Percentiles rank a stretch among this genome's conserved stretches.
These are phyloP conservation scores for Trichoderma virens DNA, from an alignment of 495 filamentous ascomycete species.

Conservation along the genomic window DNA sequence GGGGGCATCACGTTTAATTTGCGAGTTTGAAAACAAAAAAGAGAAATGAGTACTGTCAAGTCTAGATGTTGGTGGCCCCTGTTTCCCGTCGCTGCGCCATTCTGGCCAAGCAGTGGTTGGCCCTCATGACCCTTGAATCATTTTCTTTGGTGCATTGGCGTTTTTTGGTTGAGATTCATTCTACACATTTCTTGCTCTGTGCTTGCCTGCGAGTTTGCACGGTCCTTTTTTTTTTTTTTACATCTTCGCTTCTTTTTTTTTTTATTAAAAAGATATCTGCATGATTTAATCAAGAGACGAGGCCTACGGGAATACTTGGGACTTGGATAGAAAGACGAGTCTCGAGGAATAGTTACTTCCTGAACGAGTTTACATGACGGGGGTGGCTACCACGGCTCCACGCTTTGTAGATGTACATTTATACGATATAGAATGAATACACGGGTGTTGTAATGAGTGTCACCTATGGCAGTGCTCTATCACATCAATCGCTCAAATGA, in stretches of 20 bases:
- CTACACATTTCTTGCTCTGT: conserved; percentile 1
- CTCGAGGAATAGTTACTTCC: conserved; percentile 3
- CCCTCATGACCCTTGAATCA: neutral
- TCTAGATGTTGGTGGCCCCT: neutral
- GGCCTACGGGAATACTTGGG: neutral
- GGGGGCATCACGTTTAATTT: neutral
- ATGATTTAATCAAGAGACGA: conserved; percentile 6
- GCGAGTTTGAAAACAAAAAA: neutral
- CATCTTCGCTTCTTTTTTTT: too few relatives aligned
- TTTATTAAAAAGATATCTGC: conserved; percentile 8
- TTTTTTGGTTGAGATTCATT: neutral
- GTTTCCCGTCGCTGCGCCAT: neutral
- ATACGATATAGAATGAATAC: conserved; percentile 5
- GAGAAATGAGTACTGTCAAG: neutral
- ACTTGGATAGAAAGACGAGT: conserved; percentile 9
- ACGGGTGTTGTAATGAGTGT: conserved; percentile 1
- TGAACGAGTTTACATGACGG: neutral
- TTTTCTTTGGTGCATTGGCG: neutral
- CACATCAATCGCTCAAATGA: neutral
- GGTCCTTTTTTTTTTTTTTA: neutral
- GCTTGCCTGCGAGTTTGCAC: conserved; percentile 5
- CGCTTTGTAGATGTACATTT: conserved; percentile 5
- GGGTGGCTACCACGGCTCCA: neutral
- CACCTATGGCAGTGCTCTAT: neutral
- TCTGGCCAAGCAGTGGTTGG: neutral